Evolutionary conservation across 345 rosid genomes (phyloP).

Genomic region (Populus deltoides): DNA sequence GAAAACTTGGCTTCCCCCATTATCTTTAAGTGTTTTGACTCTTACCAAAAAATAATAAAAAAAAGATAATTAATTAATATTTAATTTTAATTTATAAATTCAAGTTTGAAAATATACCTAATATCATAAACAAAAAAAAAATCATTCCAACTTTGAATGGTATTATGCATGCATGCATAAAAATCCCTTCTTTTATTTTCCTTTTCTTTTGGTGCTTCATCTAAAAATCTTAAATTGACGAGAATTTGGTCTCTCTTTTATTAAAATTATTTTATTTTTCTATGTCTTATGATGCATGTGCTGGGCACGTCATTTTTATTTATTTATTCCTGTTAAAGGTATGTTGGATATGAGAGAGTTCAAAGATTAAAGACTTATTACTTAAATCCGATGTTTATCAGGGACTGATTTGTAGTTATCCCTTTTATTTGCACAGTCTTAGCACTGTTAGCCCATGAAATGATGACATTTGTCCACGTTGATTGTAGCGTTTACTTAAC

Average conservation of each 20-base stretch:
- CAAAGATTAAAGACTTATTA: background rate
- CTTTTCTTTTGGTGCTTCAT: too few relatives aligned
- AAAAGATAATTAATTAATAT: too few relatives aligned
- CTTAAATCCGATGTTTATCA: background rate
- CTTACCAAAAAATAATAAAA: too few relatives aligned
- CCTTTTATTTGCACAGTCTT: too few relatives aligned
- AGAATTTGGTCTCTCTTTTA: background rate
- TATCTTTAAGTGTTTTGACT: too few relatives aligned
- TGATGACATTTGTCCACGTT: conserved; percentile 5
- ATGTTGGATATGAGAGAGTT: background rate
- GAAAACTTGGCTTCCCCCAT: background rate
- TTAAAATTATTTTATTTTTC: background rate
- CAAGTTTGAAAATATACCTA: too few relatives aligned
- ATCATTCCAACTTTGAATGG: background rate
- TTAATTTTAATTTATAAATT: too few relatives aligned
- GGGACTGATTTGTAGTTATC: background rate
- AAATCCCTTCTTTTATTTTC: background rate
- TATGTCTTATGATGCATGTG: background rate
- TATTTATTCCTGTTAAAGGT: background rate
- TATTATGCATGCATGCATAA: background rate
- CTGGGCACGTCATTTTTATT: background rate
- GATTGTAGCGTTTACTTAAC: conserved; percentile 33
- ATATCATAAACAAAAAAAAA: too few relatives aligned
- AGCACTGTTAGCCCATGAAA: background rate
- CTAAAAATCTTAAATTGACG: background rate